Conservation (phyloP, 345 rosid species). For the Alliaria petiolata region DNA sequence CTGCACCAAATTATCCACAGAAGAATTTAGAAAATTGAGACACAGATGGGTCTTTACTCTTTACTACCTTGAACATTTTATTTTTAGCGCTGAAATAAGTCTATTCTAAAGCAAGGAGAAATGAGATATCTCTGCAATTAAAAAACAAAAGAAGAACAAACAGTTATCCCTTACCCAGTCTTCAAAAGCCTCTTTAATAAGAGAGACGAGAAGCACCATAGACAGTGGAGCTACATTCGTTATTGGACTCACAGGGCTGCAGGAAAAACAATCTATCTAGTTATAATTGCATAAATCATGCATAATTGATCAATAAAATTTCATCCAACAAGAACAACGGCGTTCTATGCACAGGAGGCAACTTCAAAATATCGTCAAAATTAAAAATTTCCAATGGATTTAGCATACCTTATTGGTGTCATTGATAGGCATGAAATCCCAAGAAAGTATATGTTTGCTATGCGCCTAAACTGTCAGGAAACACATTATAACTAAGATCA, state of each 20-base stretch:
- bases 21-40: conserved; percentile 16
- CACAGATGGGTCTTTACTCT: conserved; percentile 1
- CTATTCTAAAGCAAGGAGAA: conserved; percentile 4
- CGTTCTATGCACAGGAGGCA: not conserved
- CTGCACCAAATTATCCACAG: conserved; percentile 45
- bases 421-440: conserved; percentile 89
- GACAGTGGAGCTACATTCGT: conserved; percentile 89
- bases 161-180: conserved; percentile 69
- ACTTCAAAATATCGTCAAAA: not conserved
- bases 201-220: conserved; percentile 96
- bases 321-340: not conserved
- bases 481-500: conserved; percentile 28
- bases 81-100: not conserved
- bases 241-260: conserved; percentile 97
- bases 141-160: conserved; percentile 15
- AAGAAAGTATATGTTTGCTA: conserved; percentile 94
- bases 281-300: not conserved
- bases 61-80: not conserved
- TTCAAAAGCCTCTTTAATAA: conserved; percentile 96
- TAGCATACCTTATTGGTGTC: conserved; percentile 85
- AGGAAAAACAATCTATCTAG: conserved; percentile 19
- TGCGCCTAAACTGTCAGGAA: conserved; percentile 97
- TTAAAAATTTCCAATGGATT: not conserved
- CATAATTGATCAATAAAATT: not conserved
- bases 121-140: not conserved